Percentiles rank a stretch among this genome's conserved stretches.
Conservation (phyloP, 2,329 filamentous ascomycete genomes). For the Hypomyces rosellus region DNA sequence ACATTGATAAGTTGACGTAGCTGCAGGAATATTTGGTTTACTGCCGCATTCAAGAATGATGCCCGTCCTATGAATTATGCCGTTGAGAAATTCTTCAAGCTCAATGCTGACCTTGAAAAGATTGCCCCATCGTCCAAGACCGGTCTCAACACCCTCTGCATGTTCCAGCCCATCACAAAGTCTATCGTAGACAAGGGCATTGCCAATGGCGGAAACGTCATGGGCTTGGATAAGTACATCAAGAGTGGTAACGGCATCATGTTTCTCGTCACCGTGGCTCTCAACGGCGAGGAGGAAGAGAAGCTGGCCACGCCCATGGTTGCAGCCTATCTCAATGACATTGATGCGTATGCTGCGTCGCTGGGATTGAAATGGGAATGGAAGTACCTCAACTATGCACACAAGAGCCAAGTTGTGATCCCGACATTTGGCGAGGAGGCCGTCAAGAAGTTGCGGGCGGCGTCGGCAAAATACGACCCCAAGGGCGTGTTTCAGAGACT, state of each 20-base stretch:
- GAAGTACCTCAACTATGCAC: conserved; percentile 8
- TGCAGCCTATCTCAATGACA: conserved; percentile 25
- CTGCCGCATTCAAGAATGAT: conserved; percentile 30
- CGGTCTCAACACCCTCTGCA: conserved; percentile 24
- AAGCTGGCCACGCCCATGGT: conserved; percentile 30
- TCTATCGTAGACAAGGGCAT: conserved; percentile 24
- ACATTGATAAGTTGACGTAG: neutral
- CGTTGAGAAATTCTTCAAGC: conserved; percentile 22
- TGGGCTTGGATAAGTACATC: conserved; percentile 27
- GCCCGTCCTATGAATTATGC: conserved; percentile 27
- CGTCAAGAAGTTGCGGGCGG: conserved; percentile 1
- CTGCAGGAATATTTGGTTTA: conserved; percentile 30
- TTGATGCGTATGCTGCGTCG: conserved; percentile 22
- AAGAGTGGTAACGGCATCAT: conserved; percentile 22
- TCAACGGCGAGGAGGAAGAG: conserved; percentile 28
- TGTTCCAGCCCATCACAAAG: conserved; percentile 29
- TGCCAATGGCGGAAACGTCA: conserved; percentile 26
- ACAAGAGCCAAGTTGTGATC: conserved; percentile 1
- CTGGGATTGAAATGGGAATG: conserved; percentile 19
- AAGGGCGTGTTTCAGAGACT: conserved; percentile 6
- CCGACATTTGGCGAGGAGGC: conserved; percentile 3
- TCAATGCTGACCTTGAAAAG: conserved; percentile 22
- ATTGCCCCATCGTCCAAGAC: conserved; percentile 16
- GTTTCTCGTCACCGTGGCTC: conserved; percentile 25
- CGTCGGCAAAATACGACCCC: conserved; percentile 9